A percentile compares a stretch with the other conserved stretches of the same genome.
Conservation (phyloP, 2,329 filamentous ascomycete species). For the Mariannaea sp. region DNA sequence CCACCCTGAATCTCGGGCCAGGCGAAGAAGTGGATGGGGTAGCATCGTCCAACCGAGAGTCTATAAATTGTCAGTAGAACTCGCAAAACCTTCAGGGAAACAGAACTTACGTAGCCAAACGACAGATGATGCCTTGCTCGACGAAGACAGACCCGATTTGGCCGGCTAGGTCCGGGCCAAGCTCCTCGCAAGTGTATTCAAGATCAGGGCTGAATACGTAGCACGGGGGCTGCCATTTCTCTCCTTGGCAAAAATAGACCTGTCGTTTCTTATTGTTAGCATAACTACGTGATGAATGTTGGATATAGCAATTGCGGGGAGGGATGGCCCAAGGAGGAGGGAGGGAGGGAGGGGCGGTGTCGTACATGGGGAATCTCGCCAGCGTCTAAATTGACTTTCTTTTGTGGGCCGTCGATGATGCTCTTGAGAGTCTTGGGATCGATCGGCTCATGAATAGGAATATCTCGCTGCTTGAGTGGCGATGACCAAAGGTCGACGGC, state of each 20-base stretch:
- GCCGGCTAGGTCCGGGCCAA: constrained; percentile 24
- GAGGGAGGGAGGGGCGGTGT: neutral
- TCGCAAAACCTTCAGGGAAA: neutral
- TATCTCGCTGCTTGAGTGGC: constrained; percentile 20
- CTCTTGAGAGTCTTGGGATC: constrained; percentile 28
- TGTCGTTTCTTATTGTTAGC: constrained; percentile 20
- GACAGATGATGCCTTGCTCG: constrained; percentile 33
- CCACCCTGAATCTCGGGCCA: constrained; percentile 35
- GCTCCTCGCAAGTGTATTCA: constrained; percentile 32
- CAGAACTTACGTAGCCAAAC: constrained; percentile 29
- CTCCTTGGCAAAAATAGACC: constrained; percentile 36
- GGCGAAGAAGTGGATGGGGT: constrained; percentile 28
- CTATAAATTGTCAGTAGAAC: constrained; percentile 21
- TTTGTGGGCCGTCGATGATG: constrained; percentile 28
- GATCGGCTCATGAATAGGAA: constrained; percentile 24
- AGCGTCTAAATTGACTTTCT: constrained; percentile 20
- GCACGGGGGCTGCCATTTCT: constrained; percentile 36
- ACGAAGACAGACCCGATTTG: constrained; percentile 36
- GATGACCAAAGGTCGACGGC: constrained; percentile 35
- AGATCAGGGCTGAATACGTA: constrained; percentile 32
- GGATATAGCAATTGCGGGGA: no score
- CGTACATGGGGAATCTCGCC: constrained; percentile 29
- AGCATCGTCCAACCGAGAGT: constrained; percentile 19
- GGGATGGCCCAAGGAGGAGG: no score
- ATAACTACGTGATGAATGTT: no score